Percentiles rank a stretch among this genome's conserved stretches.
Evolutionary conservation across 2,329 filamentous ascomycete species (phyloP).

Genomic region (Penicillium digitatum): DNA sequence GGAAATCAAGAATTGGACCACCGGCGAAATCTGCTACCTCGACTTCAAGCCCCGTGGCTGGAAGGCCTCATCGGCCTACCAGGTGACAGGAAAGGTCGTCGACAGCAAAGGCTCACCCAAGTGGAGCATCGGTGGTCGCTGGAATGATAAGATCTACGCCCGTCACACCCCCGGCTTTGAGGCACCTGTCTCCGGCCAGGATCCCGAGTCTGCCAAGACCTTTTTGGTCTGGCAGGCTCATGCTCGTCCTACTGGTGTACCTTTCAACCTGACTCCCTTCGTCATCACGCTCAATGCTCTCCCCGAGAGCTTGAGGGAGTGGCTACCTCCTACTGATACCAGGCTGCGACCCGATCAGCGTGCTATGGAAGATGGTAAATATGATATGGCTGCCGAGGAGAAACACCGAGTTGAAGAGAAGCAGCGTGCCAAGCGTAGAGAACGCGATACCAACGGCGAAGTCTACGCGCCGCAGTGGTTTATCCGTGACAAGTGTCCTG

Average conservation of each 20-base stretch:
- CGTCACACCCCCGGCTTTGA: constrained; percentile 89
- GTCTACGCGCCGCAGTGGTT: constrained; percentile 88
- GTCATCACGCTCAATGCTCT: constrained; percentile 91
- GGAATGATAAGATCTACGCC: constrained; percentile 97
- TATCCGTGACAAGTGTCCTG: constrained; percentile 62
- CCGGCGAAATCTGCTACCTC: constrained; percentile 80
- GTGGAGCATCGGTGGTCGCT: constrained; percentile 87
- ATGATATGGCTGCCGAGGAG: constrained; percentile 86
- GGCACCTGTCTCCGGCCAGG: constrained; percentile 52
- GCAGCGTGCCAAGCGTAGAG: constrained; percentile 71
- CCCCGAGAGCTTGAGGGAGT: constrained; percentile 70
- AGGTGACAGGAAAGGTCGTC: constrained; percentile 79
- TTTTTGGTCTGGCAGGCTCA: constrained; percentile 94
- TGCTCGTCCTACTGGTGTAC: constrained; percentile 72
- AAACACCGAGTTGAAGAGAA: constrained; percentile 93
- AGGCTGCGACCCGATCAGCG: constrained; percentile 89
- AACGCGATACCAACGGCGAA: constrained; percentile 71
- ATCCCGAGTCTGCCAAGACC: constrained; percentile 63
- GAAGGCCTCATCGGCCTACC: constrained; percentile 89
- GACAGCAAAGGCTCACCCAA: constrained; percentile 74
- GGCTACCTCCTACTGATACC: constrained; percentile 88
- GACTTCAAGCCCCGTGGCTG: constrained; percentile 95
- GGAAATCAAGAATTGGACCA: constrained; percentile 97
- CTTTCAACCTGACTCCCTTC: constrained; percentile 96
- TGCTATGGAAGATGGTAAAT: constrained; percentile 98